phyloP scores from a whole-genome alignment of 176 grass and related monocot species.

The Thalia dealbata region DNA sequence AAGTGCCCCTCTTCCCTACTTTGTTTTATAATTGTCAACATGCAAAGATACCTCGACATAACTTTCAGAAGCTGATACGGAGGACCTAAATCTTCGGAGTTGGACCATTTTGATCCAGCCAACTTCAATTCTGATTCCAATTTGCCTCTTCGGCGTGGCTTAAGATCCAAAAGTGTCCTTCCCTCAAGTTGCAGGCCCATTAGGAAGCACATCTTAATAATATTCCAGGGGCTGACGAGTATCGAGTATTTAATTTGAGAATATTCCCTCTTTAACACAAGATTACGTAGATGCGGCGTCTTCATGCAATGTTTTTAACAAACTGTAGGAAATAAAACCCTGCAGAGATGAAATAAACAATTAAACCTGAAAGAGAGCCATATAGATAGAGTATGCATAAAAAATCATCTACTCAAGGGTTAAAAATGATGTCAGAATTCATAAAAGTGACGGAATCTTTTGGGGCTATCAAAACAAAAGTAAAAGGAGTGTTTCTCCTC shows the following conservation, averaged over 20 bases:
- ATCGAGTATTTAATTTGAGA: background rate
- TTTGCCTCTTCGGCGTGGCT: background rate
- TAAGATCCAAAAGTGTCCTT: background rate
- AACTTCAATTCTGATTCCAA: background rate
- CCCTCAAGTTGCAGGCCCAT: background rate
- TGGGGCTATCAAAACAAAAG: background rate
- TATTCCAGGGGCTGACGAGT: background rate
- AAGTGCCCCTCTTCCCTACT: no score
- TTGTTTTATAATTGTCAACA: background rate
- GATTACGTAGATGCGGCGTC: no score
- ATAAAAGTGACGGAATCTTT: background rate
- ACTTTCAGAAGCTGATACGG: background rate
- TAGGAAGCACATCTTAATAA: background rate
- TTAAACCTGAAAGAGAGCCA: background rate
- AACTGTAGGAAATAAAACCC: no score
- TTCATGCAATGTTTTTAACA: no score
- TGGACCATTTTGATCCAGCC: slow-evolving; percentile 4
- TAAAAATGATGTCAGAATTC: background rate
- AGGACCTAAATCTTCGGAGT: background rate
- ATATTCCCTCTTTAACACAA: no score
- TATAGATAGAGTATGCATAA: background rate
- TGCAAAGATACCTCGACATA: background rate
- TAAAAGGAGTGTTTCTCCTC: slow-evolving; percentile 12
- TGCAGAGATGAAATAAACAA: no score
- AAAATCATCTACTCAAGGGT: background rate